Evolutionary conservation across 331 rosid species (phyloP), one percentile per base, ranked within the genome.

Genomic region (Telfairia occidentalis): DNA sequence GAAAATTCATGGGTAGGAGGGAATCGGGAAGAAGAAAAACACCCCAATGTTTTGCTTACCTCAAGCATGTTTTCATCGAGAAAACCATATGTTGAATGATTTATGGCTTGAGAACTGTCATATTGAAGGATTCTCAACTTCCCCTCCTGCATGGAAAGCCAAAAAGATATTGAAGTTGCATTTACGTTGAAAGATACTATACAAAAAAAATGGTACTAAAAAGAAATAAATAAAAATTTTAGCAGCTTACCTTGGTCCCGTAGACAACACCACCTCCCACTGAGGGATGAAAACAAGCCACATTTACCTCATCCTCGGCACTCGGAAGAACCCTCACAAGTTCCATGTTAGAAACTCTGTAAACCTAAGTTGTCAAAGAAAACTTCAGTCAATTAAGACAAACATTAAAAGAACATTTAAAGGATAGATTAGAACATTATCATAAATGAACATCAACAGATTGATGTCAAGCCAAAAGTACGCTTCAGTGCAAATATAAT

Each of bases 201-300:
- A 45, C 45, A n/a, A 50, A 11, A 70, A 32, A 13, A 81, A 55
- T 43, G 15, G 32, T 4, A 29, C 0, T 43, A 66, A 40, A 13
- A 49, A 16, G n/a, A 48, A 74, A 21, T 5, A 35, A 32, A 73
- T 40, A 50, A 23, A 58, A 21, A 15, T 18, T 69, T 16, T 19
- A 53, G 57, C 18, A 57, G 71, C 50, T 49, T 71, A 84, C 90
- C 87, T 87, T 84, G 26, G 89, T 87, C 46, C 90, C 90, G 50
- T 87, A 87, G 65, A 87, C 88, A 37, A 84, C 85, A 57, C 90
- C 90, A 35, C 89, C 90, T 50, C 90, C 90, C 24, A 83, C 87
- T 9, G 83, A 81, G 49, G 90, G 90, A 77, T 87, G 90, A 82
- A 87, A 87, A 73, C 89, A 84, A 71, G 89, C 90, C 9, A 87